These are phyloP conservation scores for Millerozyma miso DNA, from an alignment of 805 yeast species.

Conservation along the genomic window DNA sequence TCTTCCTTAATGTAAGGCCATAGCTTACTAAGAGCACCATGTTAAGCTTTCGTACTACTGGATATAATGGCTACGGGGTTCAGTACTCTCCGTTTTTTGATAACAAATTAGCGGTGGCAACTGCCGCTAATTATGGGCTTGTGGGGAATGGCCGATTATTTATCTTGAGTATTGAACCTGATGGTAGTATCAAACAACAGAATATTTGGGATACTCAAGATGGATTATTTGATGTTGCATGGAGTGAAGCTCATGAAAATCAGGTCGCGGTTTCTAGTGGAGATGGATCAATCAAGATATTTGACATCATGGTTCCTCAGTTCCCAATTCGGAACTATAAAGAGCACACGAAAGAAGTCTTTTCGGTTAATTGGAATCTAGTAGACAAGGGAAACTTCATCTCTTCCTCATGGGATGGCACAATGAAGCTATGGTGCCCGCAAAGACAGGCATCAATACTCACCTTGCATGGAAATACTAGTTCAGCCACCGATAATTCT, in stretches of 20 bases:
- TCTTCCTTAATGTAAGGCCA: neutral
- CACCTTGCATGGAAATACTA: conserved; percentile 42
- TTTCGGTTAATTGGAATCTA: conserved; percentile 69
- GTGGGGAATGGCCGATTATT: conserved; percentile 89
- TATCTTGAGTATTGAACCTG: conserved; percentile 61
- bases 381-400: conserved; percentile 65
- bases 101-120: conserved; percentile 82
- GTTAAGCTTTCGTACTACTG: conserved; percentile 70
- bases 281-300: conserved; percentile 81
- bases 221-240: conserved; percentile 79
- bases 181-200: conserved; percentile 57
- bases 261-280: conserved; percentile 83
- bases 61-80: conserved; percentile 83
- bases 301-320: conserved; percentile 63
- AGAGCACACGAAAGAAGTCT: conserved; percentile 77
- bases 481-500: conserved; percentile 20
- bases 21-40: conserved; percentile 26
- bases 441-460: conserved; percentile 50
- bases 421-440: conserved; percentile 77
- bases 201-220: conserved; percentile 84
- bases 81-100: conserved; percentile 91
- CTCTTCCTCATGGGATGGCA: conserved; percentile 90
- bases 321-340: conserved; percentile 72
- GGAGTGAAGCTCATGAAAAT: conserved; percentile 90
- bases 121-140: conserved; percentile 88